Evolutionary conservation across 257 asterid species (phyloP), one percentile per base, ranked within the genome.

Genomic region (Solanum dulcamara): DNA sequence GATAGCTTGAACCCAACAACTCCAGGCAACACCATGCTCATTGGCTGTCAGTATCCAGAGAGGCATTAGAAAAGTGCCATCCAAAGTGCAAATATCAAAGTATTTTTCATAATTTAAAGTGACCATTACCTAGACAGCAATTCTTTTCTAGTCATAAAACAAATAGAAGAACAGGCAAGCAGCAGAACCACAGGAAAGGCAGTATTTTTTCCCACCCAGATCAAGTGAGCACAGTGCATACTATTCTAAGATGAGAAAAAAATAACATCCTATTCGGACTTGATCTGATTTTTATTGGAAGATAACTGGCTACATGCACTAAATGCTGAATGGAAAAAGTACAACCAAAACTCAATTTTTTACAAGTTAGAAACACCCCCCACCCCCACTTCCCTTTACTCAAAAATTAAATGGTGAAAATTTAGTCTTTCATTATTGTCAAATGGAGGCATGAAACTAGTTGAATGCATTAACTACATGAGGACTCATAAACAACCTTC

Each of bases 21-120:
- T 55, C 97, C 98, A 26, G 98, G 98, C 88, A 95, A 88, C 85
- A 95, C 98, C 98, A 95, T 93, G 92, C 98, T 95, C 98, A 95
- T 95, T 75, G 98, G 98, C 98, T 95, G 96, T 84, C 87, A 85
- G 42, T 28, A 77, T 77, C 24, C 83, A 77, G 83, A 84, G 62
- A 87, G 33, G 22, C 81, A 82, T 86, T 46, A 64, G 38, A 88
- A 80, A 71, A 74, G n/a, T 38, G 74, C 42, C 83, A 68, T 22
- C 86, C 53, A 5, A 48, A 62, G 81, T 88, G 35, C 62, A 87
- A 84, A 85, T 85, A 74, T 46, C 46, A 18, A 42, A 20, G 32
- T 66, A 83, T 83, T 83, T 82, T 30, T 18, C 67, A 83, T 18
- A 12, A 67, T 20, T 48, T 26, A 55, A 20, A 15, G 55, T 5